These are phyloP conservation scores for Ustilago nuda DNA, from an alignment of 1,284 basidiomycete genomes.

Conservation along the genomic window DNA sequence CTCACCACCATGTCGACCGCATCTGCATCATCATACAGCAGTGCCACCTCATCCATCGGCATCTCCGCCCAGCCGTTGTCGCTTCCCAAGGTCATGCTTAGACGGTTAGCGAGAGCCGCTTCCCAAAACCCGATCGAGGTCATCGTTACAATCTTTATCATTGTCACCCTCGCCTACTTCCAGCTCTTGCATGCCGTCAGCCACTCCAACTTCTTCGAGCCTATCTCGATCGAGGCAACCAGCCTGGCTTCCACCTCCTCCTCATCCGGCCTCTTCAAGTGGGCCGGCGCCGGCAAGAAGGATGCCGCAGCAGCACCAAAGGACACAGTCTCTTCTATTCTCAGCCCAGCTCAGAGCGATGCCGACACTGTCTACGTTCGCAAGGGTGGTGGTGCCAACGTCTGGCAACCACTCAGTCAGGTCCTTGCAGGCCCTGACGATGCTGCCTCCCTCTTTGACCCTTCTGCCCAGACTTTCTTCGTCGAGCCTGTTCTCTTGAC, in stretches of 20 bases:
- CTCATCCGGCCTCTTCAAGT: conserved; percentile 47
- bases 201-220: conserved; percentile 71
- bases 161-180: conserved; percentile 90
- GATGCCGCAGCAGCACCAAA: background rate
- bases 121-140: conserved; percentile 76
- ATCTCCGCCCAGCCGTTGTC: conserved; percentile 45
- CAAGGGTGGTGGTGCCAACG: conserved; percentile 37
- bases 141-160: conserved; percentile 85
- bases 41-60: conserved; percentile 43
- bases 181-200: conserved; percentile 88
- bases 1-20: conserved; percentile 36
- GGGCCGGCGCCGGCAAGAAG: conserved; percentile 30
- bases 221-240: conserved; percentile 54
- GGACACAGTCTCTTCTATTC: background rate
- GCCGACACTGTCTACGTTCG: conserved; percentile 46
- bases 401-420: conserved; percentile 47
- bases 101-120: conserved; percentile 45
- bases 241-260: conserved; percentile 52
- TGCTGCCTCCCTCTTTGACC: conserved; percentile 16
- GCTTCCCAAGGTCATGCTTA: conserved; percentile 51
- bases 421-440: conserved; percentile 18
- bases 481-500: conserved; percentile 57
- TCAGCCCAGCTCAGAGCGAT: conserved; percentile 12
- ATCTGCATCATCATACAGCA: conserved; percentile 42
- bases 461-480: conserved; percentile 35